Evolutionary conservation across 306 rosid genomes (phyloP).

Genomic region (Pueraria montana): DNA sequence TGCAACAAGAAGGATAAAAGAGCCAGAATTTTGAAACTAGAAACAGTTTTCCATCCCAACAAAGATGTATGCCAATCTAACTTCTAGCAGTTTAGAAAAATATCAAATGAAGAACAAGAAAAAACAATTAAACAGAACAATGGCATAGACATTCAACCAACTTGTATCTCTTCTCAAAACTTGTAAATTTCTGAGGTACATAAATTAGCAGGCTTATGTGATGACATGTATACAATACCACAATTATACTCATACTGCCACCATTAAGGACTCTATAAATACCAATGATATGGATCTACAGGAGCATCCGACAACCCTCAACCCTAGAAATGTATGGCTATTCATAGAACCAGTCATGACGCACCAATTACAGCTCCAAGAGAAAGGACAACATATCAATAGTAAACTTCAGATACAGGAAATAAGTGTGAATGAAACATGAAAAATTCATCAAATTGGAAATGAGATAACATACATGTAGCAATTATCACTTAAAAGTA

Average conservation of each 20-base stretch:
- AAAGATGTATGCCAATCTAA: background rate
- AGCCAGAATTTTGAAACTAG: background rate
- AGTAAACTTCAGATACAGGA: background rate
- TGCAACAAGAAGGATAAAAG: background rate
- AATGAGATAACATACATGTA: background rate
- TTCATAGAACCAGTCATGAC: background rate
- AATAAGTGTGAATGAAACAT: background rate
- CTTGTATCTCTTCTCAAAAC: background rate
- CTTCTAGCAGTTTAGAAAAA: conserved; percentile 25
- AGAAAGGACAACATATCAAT: background rate
- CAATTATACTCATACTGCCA: background rate
- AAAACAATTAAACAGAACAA: background rate
- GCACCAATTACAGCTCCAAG: background rate
- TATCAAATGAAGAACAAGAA: background rate
- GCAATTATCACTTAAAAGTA: background rate
- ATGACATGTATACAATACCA: background rate
- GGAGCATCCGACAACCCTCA: conserved; percentile 12
- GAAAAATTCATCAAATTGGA: background rate
- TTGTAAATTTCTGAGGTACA: background rate
- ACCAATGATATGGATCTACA: background rate
- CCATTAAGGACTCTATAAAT: background rate
- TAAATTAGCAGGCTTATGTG: conserved; percentile 4
- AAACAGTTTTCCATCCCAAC: conserved; percentile 15
- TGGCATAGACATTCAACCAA: background rate
- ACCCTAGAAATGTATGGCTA: background rate